These are phyloP conservation scores for Micromonas pusilla DNA, from an alignment of 139 green algal species.

Conservation along the genomic window DNA sequence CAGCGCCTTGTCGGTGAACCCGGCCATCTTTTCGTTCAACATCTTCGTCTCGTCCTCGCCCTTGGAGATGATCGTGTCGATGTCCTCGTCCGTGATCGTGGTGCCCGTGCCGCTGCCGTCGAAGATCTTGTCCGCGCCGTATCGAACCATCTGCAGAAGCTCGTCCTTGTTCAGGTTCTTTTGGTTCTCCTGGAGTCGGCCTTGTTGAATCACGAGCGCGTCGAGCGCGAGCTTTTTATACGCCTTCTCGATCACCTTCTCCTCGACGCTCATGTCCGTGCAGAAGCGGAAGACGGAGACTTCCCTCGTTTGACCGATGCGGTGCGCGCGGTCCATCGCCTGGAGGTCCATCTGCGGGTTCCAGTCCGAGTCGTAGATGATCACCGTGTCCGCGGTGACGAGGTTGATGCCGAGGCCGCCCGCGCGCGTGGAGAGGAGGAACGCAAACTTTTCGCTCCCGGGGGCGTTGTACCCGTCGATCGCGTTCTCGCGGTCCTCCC, in stretches of 20 bases:
- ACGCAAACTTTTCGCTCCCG: constrained; percentile 84
- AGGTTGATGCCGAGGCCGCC: constrained; percentile 97
- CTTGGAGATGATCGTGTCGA: constrained; percentile 91
- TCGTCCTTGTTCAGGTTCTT: constrained; percentile 92
- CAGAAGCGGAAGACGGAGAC: constrained; percentile 94
- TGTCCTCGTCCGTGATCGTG: constrained; percentile 79
- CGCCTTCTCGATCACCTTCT: constrained; percentile 99
- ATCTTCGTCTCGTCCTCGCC: constrained; percentile 79
- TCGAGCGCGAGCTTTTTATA: constrained; percentile 99
- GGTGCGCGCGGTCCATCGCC: constrained; percentile 97
- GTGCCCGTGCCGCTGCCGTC: constrained; percentile 39
- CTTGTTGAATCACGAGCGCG: constrained; percentile 98
- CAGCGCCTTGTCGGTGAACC: constrained; percentile 91
- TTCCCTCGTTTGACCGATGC: constrained; percentile 99
- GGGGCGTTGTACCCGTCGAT: constrained; percentile 88
- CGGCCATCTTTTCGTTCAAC: constrained; percentile 92
- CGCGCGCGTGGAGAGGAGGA: constrained; percentile 90
- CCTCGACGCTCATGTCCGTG: constrained; percentile 93
- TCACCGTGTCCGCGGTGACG: constrained; percentile 90
- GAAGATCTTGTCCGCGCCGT: constrained; percentile 96
- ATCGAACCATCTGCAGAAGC: constrained; percentile 95
- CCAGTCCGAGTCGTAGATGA: constrained; percentile 94
- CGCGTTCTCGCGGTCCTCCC: constrained; percentile 84
- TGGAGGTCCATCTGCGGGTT: constrained; percentile 72
- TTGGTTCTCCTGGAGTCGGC: constrained; percentile 81